A percentile compares a stretch with the other conserved stretches of the same genome.
These are phyloP conservation scores for Populus ilicifolia DNA, from an alignment of 345 rosid genomes.

Conservation along the genomic window DNA sequence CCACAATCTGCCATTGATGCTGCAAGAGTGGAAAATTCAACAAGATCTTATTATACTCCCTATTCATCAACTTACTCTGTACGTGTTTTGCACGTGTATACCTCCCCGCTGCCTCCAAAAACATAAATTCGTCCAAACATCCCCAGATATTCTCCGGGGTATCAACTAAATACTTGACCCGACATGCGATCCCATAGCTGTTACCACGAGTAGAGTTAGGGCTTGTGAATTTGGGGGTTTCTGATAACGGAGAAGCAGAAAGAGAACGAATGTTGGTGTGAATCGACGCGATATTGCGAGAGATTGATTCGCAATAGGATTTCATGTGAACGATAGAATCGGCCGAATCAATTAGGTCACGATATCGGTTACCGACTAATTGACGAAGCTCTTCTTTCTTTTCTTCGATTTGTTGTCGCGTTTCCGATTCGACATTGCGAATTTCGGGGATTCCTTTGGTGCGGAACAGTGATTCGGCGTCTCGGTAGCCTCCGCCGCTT, in stretches of 20 bases:
- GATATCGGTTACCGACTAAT: slow-evolving; percentile 80
- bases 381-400: slow-evolving; percentile 96
- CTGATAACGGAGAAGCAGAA: slow-evolving; percentile 46
- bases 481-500: slow-evolving; percentile 56
- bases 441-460: slow-evolving; percentile 71
- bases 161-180: slow-evolving; percentile 85
- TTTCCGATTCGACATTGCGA: slow-evolving; percentile 64
- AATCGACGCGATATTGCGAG: slow-evolving; percentile 59
- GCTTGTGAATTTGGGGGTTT: slow-evolving; percentile 42
- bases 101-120: slow-evolving; percentile 79
- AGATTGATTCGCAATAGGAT: slow-evolving; percentile 69
- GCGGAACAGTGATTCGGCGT: slow-evolving; percentile 84
- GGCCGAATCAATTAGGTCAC: slow-evolving; percentile 94
- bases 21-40: slow-evolving; percentile 81
- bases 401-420: slow-evolving; percentile 75
- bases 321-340: slow-evolving; percentile 88
- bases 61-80: slow-evolving; percentile 39
- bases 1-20: slow-evolving; percentile 98
- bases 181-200: slow-evolving; percentile 75
- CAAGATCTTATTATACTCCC: slow-evolving; percentile 51
- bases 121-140: slow-evolving; percentile 85
- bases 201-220: slow-evolving; percentile 34
- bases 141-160: slow-evolving; percentile 97
- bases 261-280: slow-evolving; percentile 58
- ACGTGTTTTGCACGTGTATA: slow-evolving; percentile 82